phyloP scores from a whole-genome alignment of 495 filamentous ascomycete genomes.

The Bacidia rubella region DNA sequence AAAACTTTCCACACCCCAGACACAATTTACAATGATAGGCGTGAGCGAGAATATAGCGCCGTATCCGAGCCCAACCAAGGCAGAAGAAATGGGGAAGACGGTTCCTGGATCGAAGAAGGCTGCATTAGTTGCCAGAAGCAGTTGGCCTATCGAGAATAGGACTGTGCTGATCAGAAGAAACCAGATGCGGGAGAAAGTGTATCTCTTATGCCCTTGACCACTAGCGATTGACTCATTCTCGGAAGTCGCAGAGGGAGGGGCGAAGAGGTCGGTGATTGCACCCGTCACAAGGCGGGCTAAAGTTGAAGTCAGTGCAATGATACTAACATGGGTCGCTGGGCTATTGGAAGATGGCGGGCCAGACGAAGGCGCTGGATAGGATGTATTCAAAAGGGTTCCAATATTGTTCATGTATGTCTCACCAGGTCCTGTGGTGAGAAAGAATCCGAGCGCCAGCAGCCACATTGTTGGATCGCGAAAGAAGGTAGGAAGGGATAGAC shows the following conservation, averaged over 20 bases:
- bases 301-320: slow-evolving; percentile 83
- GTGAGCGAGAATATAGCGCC: slow-evolving; percentile 79
- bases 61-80: slow-evolving; percentile 76
- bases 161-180: slow-evolving; percentile 67
- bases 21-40: slow-evolving; percentile 82
- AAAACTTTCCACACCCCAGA: slow-evolving; percentile 98
- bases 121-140: slow-evolving; percentile 58
- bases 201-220: slow-evolving; percentile 15
- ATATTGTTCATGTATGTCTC: slow-evolving; percentile 97
- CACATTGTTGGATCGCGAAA: slow-evolving; percentile 86
- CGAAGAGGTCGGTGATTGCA: slow-evolving; percentile 74
- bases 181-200: slow-evolving; percentile 56
- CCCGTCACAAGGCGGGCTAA: slow-evolving; percentile 73
- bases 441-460: slow-evolving; percentile 82
- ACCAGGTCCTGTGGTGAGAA: slow-evolving; percentile 83
- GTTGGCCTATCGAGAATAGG: slow-evolving; percentile 62
- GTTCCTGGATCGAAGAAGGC: slow-evolving; percentile 45
- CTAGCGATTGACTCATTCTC: no score
- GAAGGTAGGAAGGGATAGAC: slow-evolving; percentile 73
- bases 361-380: slow-evolving; percentile 50
- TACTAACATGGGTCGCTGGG: slow-evolving; percentile 82
- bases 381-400: slow-evolving; percentile 78
- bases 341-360: slow-evolving; percentile 45
- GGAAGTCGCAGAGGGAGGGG: no score
- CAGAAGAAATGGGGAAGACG: slow-evolving; percentile 69